Percentiles rank a stretch among this genome's conserved stretches.
Evolutionary conservation across 192 early-diverging fungal genomes (phyloP).

Genomic region (Geranomyces variabilis): DNA sequence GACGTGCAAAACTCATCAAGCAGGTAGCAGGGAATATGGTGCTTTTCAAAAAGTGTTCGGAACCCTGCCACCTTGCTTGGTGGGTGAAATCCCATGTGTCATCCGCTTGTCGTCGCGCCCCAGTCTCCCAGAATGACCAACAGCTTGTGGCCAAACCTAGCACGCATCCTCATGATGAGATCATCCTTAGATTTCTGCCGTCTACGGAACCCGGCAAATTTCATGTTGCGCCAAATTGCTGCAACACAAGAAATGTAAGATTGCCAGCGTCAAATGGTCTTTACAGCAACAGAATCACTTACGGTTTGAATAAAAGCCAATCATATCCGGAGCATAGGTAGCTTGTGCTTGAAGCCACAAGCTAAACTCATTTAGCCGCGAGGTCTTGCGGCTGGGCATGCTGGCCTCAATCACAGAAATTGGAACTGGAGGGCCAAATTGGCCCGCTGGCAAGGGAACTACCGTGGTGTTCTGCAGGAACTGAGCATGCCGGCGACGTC

Average conservation of each 20-base stretch:
- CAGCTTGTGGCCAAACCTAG: conserved; percentile 18
- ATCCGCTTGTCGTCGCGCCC: not conserved
- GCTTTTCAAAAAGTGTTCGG: conserved; percentile 10
- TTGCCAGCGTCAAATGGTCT: not conserved
- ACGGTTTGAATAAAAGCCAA: not conserved
- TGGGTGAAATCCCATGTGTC: conserved; percentile 19
- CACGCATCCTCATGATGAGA: conserved; percentile 10
- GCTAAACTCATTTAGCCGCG: not conserved
- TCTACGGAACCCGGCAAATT: not conserved
- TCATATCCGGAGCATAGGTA: not conserved
- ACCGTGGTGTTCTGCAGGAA: not conserved
- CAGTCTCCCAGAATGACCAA: conserved; percentile 29
- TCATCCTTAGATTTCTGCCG: not conserved
- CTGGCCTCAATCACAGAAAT: not conserved
- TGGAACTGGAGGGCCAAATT: not conserved
- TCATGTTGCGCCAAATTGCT: not conserved
- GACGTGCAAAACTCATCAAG: conserved; percentile 33
- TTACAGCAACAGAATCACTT: not conserved
- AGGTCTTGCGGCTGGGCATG: not conserved
- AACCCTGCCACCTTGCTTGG: conserved; percentile 20
- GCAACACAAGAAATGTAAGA: not conserved
- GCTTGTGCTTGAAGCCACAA: not conserved
- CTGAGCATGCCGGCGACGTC: not conserved
- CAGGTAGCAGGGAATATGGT: conserved; percentile 29
- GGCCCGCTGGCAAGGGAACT: not conserved